Evolutionary conservation across 1,284 basidiomycete genomes (phyloP), one percentile per base, ranked within the genome.

Genomic region (Sporisorium iseilematis-ciliati): DNA sequence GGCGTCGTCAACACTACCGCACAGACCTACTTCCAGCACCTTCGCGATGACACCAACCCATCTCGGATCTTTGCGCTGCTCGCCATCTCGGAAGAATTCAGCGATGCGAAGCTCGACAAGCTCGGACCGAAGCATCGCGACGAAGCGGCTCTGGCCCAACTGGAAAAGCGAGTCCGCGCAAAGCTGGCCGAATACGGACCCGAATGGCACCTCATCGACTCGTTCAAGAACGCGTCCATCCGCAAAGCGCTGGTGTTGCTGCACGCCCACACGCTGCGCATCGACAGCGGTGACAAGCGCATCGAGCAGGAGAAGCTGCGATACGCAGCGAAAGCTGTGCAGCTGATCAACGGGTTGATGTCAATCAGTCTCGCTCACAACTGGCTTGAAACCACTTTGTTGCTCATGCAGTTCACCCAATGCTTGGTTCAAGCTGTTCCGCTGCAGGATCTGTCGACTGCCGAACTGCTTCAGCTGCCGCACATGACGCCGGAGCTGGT

Each of bases 1-100:
- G 94, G 94, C 46, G 89, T 98, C 57, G 88, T 94, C 74, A 91
- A 92, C 53, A 88, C 88, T 48, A 94, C 94, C 0, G 96, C 96
- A 1, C 91, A 94, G 52, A 88, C 89, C 2, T 97, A 95, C 88
- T 99, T 98, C 90, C 93, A 93, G 85, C 88, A 89, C 18, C 84
- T 98, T 29, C 90, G 90, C 45, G 96, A 98, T 82, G 91, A 92
- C 51, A 92, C 92, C 7, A 89, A 89, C 1, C 90, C 93, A 76
- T 87, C 90, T 25, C 91, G 94, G 38, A 88, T 97, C 23, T 85
- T 97, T 64, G 89, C 89, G 21, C 89, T 92, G 1, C 87, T 99
- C 18, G 90, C 91, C 21, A 89, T 90, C 65, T 91, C 92, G 0
- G 91, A 91, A 77, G 90, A 92, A 81, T 91, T 91, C 86, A 91